Percentiles rank a stretch among this genome's conserved stretches.
Conservation (phyloP, 495 filamentous ascomycete species). For the Aspergillus sparsus region DNA sequence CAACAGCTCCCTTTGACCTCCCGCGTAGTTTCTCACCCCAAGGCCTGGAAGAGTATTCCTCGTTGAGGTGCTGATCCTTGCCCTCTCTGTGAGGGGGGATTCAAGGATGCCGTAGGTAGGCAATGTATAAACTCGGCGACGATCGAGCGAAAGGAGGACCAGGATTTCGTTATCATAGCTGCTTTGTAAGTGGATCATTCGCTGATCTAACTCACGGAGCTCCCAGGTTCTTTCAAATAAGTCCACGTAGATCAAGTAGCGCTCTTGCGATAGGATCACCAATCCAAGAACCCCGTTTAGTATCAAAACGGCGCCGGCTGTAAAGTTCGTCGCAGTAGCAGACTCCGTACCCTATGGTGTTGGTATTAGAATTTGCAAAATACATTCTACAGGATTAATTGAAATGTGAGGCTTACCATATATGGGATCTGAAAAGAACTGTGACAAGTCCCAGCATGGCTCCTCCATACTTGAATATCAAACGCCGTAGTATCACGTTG, state of each 20-base stretch:
- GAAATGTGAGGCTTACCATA: slow-evolving; percentile 4
- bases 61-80: neutral
- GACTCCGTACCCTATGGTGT: neutral
- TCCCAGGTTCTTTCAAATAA: neutral
- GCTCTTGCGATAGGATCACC: slow-evolving; percentile 15
- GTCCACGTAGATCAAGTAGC: slow-evolving; percentile 4
- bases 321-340: slow-evolving; percentile 6
- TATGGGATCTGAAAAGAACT: slow-evolving; percentile 9
- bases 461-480: slow-evolving; percentile 16
- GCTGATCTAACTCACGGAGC: neutral
- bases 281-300: slow-evolving; percentile 4
- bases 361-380: neutral
- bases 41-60: neutral
- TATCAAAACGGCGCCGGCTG: slow-evolving; percentile 2
- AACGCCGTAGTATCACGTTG: slow-evolving; percentile 11
- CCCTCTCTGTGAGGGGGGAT: neutral
- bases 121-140: neutral
- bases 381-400: neutral
- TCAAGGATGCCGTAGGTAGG: neutral
- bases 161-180: neutral
- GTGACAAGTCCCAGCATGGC: slow-evolving; percentile 10
- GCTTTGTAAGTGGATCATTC: neutral
- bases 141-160: neutral
- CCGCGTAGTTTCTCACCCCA: neutral
- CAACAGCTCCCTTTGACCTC: neutral